These are phyloP conservation scores for Crassisporium funariophilum DNA, from an alignment of 768 basidiomycete species.

Conservation along the genomic window DNA sequence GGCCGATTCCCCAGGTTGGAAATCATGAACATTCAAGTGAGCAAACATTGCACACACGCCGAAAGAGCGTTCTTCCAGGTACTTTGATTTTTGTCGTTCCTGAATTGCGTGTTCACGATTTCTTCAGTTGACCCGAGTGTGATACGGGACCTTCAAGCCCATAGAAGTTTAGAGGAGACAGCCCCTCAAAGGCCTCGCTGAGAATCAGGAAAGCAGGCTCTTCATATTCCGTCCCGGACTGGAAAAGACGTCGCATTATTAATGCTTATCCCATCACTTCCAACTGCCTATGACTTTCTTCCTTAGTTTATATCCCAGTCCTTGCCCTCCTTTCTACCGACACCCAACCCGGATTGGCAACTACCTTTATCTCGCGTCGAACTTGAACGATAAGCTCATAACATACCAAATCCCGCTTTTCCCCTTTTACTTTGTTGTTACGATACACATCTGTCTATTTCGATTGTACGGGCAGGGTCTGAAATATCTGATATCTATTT, in stretches of 20 bases:
- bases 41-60: slow-evolving; percentile 79
- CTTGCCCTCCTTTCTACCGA: too few relatives aligned
- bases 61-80: slow-evolving; percentile 96
- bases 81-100: slow-evolving; percentile 27
- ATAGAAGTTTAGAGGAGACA: slow-evolving; percentile 76
- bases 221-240: too few relatives aligned
- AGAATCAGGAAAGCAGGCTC: too few relatives aligned
- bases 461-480: too few relatives aligned
- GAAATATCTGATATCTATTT: slow-evolving; percentile 8
- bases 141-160: slow-evolving; percentile 83
- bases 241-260: slow-evolving; percentile 3
- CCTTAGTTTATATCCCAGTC: too few relatives aligned
- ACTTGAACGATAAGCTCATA: too few relatives aligned
- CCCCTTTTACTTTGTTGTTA: too few relatives aligned
- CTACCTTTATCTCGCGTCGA: too few relatives aligned
- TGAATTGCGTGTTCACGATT: slow-evolving; percentile 10
- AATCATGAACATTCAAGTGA: slow-evolving; percentile 57
- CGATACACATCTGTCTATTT: too few relatives aligned
- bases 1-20: slow-evolving; percentile 67
- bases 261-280: background rate
- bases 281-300: slow-evolving; percentile 11
- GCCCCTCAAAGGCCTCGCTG: slow-evolving; percentile 22
- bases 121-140: slow-evolving; percentile 83
- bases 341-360: too few relatives aligned
- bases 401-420: too few relatives aligned